Evolutionary conservation across 2,329 filamentous ascomycete species (phyloP).

Genomic region (Cladosporium velox): DNA sequence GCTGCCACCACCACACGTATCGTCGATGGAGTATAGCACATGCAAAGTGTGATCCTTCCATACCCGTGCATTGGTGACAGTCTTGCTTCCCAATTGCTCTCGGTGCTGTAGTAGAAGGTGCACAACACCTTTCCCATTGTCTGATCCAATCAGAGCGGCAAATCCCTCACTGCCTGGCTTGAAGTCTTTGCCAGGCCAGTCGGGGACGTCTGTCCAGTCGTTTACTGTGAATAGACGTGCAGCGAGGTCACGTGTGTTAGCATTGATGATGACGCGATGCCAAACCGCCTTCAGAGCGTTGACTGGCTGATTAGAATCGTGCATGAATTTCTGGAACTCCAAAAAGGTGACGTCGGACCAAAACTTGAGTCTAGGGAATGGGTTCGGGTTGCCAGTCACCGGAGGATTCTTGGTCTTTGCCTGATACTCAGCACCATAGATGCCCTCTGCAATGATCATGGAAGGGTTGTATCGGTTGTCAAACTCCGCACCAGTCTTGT

Average conservation of each 20-base stretch:
- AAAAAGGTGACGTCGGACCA: conserved; percentile 28
- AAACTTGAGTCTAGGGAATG: conserved; percentile 19
- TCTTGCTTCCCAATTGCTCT: conserved; percentile 22
- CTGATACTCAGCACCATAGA: conserved; percentile 12
- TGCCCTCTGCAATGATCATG: conserved; percentile 7
- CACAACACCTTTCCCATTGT: conserved; percentile 22
- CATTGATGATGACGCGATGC: conserved; percentile 12
- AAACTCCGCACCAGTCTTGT: conserved; percentile 13
- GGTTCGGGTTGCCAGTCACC: conserved; percentile 18
- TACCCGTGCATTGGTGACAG: conserved; percentile 16
- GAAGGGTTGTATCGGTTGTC: conserved; percentile 16
- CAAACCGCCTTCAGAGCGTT: conserved; percentile 11
- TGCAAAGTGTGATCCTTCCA: conserved; percentile 16
- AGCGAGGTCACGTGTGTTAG: conserved; percentile 5
- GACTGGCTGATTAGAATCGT: neutral
- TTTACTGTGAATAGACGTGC: neutral
- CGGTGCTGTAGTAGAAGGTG: conserved; percentile 25
- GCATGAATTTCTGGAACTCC: conserved; percentile 22
- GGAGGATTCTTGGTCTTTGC: conserved; percentile 17
- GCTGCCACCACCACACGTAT: neutral
- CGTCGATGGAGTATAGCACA: conserved; percentile 7
- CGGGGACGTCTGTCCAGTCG: conserved; percentile 1
- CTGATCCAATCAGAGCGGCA: conserved; percentile 23
- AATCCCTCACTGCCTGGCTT: conserved; percentile 12
- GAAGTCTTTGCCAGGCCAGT: conserved; percentile 18